phyloP scores from a whole-genome alignment of 2,329 filamentous ascomycete genomes.

The Arachnopeziza araneosa region DNA sequence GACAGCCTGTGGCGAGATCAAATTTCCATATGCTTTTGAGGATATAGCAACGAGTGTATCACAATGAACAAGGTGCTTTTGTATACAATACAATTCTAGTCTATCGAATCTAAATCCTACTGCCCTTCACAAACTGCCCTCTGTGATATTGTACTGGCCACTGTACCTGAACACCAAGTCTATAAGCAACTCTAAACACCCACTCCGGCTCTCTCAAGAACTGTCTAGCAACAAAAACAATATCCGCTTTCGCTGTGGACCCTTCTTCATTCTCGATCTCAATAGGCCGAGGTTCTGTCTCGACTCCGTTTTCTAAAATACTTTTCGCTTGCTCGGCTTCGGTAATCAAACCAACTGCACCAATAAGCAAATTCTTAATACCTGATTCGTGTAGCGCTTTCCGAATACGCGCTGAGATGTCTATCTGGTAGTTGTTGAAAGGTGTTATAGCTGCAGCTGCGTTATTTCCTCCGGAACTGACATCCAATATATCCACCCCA shows the following conservation, averaged over 20 bases:
- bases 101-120: neutral
- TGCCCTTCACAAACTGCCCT: neutral
- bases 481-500: constrained; percentile 79
- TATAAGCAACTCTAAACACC: constrained; percentile 66
- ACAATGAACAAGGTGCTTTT: neutral
- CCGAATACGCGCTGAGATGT: constrained; percentile 67
- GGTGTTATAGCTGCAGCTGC: constrained; percentile 40
- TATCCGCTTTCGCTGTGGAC: constrained; percentile 49
- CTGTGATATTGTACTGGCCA: constrained; percentile 43
- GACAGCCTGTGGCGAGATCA: no score
- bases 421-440: constrained; percentile 66
- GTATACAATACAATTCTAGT: neutral
- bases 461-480: constrained; percentile 71
- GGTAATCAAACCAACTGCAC: constrained; percentile 69
- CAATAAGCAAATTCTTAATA: constrained; percentile 55
- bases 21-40: neutral
- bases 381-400: constrained; percentile 49
- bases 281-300: constrained; percentile 33
- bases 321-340: constrained; percentile 61
- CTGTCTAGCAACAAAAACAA: constrained; percentile 66
- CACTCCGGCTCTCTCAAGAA: constrained; percentile 80
- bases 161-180: constrained; percentile 64
- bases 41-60: neutral
- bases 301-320: constrained; percentile 29
- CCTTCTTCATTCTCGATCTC: constrained; percentile 32